Base-by-base conservation (phyloP, 2,329 filamentous ascomycete species). In the Chaetomium globosum region DNA sequence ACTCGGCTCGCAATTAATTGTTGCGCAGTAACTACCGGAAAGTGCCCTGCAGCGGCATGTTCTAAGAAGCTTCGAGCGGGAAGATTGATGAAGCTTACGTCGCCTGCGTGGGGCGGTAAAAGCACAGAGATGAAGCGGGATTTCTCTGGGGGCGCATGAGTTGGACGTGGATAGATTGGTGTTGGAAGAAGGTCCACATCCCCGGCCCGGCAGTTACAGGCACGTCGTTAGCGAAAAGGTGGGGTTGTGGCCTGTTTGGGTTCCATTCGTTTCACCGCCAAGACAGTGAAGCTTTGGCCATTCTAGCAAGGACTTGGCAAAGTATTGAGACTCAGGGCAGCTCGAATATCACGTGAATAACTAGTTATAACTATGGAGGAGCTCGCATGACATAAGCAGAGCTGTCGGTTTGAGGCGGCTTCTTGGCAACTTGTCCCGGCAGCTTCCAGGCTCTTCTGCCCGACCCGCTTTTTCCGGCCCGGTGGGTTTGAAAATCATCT, bases 401-500 rank as follows among this genome's bases (percentile, higher is more conserved):
- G n/a, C 19, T 9, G 52, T 13, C 61, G 61, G 61, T 33, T 58
- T 43, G 23, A 23, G 28, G 48, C 54, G 54, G 54, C 31, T 7
- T 36, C 46, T 31, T 52, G 43, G 36, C 51, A n/a, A 23, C n/a
- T 12, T 13, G 8, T 12, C n/a, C 21, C 9, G 31, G 7, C 5
- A n/a, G 33, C 31, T 46, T 21, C 28, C 58, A 51, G 49, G 53
- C 52, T 53, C 28, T 51, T 61, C 49, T n/a, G 31, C 43, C 6
- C 9, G 31, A 30, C 7, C 28, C 9, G 31, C 39, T 57, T 57
- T 39, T 57, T 19, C 36, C 19, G 65, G 54, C 46, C 21, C 6
- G 52, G 65, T 52, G 36, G 33, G 52, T 36, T 64, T 61, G 58
- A 64, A 61, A 67, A 67, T 59, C 58, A 64, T 64, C 61, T 60